Conservation (phyloP, 768 basidiomycete species). For the Brasilioporus rufonigricans region DNA sequence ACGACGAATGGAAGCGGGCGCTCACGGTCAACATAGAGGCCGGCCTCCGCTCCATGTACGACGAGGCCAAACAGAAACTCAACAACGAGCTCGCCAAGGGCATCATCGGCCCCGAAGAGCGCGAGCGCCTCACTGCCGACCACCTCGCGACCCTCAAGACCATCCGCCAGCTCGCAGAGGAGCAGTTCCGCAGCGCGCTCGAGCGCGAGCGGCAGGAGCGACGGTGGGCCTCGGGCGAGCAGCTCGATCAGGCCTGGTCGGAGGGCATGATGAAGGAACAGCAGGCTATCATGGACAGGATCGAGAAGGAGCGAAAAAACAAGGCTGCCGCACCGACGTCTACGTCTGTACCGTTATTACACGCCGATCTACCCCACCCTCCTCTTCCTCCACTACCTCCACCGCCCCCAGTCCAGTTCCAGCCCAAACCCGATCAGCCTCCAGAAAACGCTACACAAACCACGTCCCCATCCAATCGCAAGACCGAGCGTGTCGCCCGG, state of each 20-base stretch:
- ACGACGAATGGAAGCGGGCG: conserved; percentile 51
- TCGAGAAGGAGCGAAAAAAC: conserved; percentile 39
- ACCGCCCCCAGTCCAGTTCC: background rate
- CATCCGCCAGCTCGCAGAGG: conserved; percentile 45
- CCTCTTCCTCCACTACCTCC: background rate
- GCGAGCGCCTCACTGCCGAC: conserved; percentile 39
- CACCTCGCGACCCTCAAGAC: conserved; percentile 41
- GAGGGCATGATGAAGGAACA: conserved; percentile 37
- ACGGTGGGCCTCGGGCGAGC: conserved; percentile 44
- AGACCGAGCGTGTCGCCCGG: conserved; percentile 13
- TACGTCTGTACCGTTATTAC: conserved; percentile 3
- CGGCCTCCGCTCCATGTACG: conserved; percentile 39
- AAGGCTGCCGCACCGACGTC: conserved; percentile 4
- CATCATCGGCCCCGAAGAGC: conserved; percentile 31
- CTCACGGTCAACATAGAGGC: conserved; percentile 53
- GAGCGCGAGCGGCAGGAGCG: conserved; percentile 49
- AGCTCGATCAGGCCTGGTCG: conserved; percentile 33
- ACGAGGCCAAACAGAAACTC: conserved; percentile 62
- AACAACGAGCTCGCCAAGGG: conserved; percentile 48
- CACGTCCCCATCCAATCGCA: conserved; percentile 15
- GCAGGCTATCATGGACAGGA: conserved; percentile 46
- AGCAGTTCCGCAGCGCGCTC: conserved; percentile 44
- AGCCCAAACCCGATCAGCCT: background rate
- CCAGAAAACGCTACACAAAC: too few species aligned
- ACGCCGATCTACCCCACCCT: background rate